These are phyloP conservation scores for Fibroporia radiculosa DNA, from an alignment of 768 basidiomycete genomes.

Conservation along the genomic window DNA sequence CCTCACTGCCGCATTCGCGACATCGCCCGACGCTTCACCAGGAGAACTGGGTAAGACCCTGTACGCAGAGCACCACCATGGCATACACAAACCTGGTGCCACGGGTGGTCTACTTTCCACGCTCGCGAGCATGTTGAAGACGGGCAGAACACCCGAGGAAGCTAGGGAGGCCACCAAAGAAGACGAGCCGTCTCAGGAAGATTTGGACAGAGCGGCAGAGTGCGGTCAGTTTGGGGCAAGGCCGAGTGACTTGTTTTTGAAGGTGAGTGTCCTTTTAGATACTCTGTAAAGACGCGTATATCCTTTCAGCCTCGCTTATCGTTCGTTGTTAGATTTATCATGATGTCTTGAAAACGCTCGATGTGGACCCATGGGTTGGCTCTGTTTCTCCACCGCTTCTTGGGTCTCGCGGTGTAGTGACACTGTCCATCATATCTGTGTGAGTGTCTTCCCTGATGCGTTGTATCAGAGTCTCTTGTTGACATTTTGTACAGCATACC, in stretches of 20 bases:
- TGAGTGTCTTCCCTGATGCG: conserved; percentile 16
- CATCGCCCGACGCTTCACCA: background rate
- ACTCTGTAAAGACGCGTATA: background rate
- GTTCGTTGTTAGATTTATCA: conserved; percentile 43
- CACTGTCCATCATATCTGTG: conserved; percentile 53
- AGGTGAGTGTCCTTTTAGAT: conserved; percentile 29
- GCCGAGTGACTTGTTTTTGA: conserved; percentile 54
- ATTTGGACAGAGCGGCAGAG: conserved; percentile 37
- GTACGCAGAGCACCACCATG: conserved; percentile 6
- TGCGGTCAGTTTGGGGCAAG: conserved; percentile 46
- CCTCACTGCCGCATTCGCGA: conserved; percentile 3
- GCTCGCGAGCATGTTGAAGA: conserved; percentile 1
- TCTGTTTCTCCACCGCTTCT: conserved; percentile 58
- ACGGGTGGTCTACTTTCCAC: conserved; percentile 3
- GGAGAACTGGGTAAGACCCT: conserved; percentile 6
- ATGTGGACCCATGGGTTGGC: conserved; percentile 45
- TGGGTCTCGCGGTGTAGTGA: conserved; percentile 54
- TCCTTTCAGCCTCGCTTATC: background rate
- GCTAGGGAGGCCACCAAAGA: background rate
- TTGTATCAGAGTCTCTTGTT: background rate
- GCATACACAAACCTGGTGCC: conserved; percentile 1
- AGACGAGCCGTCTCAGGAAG: conserved; percentile 28
- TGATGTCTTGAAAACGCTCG: conserved; percentile 51
- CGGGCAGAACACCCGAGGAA: background rate
- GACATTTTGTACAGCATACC: conserved; percentile 37